Percentiles rank a stretch among this genome's conserved stretches.
These are phyloP conservation scores for Ceratobasidium sp. DNA, from an alignment of 1,284 basidiomycete genomes.

Conservation along the genomic window DNA sequence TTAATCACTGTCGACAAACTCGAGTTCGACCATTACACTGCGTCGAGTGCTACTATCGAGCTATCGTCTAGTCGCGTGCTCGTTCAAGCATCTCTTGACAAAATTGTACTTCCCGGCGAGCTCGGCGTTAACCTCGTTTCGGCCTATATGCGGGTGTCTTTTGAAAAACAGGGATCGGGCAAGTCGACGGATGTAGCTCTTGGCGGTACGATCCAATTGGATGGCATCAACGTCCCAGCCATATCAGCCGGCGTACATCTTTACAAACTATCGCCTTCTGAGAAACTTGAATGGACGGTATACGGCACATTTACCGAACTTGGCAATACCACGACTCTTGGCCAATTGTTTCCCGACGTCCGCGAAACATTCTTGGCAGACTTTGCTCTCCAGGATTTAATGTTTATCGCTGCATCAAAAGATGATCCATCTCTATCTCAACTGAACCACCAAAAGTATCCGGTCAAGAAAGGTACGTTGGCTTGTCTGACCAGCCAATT, in stretches of 20 bases:
- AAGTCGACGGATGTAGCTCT: not conserved
- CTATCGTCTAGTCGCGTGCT: not conserved
- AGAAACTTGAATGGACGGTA: not conserved
- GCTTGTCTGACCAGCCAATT: not conserved
- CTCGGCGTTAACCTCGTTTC: not conserved
- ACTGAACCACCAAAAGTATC: not conserved
- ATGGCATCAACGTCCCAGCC: not conserved
- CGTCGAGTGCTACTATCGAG: not conserved
- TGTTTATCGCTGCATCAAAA: constrained; percentile 19
- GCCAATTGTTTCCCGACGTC: not conserved
- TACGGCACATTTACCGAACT: constrained; percentile 1
- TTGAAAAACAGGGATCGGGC: constrained; percentile 10
- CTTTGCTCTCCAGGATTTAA: not conserved
- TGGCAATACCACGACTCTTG: not conserved
- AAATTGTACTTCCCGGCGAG: not conserved
- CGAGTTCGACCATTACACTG: constrained; percentile 1
- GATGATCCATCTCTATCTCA: not conserved
- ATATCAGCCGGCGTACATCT: constrained; percentile 11
- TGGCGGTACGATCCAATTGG: not conserved
- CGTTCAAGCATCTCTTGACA: not conserved
- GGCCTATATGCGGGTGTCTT: not conserved
- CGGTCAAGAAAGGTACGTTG: not conserved
- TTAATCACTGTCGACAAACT: constrained; percentile 7
- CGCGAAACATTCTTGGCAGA: not conserved
- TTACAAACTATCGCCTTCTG: not conserved